Evolutionary conservation across 2,329 filamentous ascomycete genomes (phyloP).

Genomic region (Phyllosticta citrichinensis): DNA sequence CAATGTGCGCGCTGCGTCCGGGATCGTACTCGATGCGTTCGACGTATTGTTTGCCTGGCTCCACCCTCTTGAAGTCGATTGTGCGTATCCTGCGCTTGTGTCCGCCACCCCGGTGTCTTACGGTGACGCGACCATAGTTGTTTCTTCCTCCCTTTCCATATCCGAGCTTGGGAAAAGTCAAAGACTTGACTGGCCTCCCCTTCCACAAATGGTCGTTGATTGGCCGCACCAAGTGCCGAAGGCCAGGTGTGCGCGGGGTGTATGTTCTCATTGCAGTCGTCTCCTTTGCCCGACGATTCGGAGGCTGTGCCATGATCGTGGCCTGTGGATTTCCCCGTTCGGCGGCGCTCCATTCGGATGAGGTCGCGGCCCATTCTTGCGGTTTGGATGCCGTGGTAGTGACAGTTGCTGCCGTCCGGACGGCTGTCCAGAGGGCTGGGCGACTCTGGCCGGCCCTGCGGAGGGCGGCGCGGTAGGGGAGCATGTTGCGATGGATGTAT

Average conservation of each 20-base stretch:
- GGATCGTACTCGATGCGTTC: slow-evolving; percentile 96
- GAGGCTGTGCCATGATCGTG: not conserved
- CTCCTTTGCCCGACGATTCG: not conserved
- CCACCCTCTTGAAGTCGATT: slow-evolving; percentile 75
- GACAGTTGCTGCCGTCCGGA: slow-evolving; percentile 27
- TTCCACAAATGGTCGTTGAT: slow-evolving; percentile 98
- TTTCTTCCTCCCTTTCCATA: slow-evolving; percentile 90
- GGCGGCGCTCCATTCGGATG: not conserved
- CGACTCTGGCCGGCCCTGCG: slow-evolving; percentile 40
- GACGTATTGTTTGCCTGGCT: slow-evolving; percentile 73
- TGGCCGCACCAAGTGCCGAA: slow-evolving; percentile 81
- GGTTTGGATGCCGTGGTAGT: slow-evolving; percentile 38
- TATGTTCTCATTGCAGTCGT: slow-evolving; percentile 63
- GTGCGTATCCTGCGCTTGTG: slow-evolving; percentile 84
- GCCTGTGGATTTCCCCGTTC: not conserved
- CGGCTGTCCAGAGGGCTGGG: slow-evolving; percentile 35
- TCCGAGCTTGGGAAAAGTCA: slow-evolving; percentile 89
- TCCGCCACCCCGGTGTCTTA: slow-evolving; percentile 86
- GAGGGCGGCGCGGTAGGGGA: slow-evolving; percentile 55
- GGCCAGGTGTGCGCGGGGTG: slow-evolving; percentile 84
- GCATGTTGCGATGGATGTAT: slow-evolving; percentile 37
- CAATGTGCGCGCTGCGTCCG: slow-evolving; percentile 85
- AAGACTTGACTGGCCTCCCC: slow-evolving; percentile 67
- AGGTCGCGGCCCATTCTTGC: slow-evolving; percentile 12
- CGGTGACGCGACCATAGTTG: slow-evolving; percentile 72